These are phyloP conservation scores for Erigeron canadensis DNA, from an alignment of 129 eudicot genomes.

Conservation along the genomic window DNA sequence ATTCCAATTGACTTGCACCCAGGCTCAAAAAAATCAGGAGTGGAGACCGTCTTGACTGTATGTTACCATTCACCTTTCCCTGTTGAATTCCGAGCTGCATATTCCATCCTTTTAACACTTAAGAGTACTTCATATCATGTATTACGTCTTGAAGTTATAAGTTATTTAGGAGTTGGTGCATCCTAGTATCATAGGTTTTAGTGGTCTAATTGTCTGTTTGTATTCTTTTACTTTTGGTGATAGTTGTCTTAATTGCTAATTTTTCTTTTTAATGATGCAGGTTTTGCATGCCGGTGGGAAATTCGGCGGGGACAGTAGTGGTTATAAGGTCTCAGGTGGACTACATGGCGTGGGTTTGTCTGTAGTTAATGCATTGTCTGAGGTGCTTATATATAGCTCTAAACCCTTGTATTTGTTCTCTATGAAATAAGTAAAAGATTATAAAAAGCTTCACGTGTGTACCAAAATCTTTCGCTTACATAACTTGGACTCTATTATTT, in stretches of 20 bases:
- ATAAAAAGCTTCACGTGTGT: not conserved
- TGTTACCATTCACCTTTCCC: slow-evolving; percentile 20
- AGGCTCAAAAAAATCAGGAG: slow-evolving; percentile 76
- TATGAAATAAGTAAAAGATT: not conserved
- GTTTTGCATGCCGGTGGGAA: slow-evolving; percentile 99
- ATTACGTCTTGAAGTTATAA: too few species aligned
- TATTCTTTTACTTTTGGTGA: not conserved
- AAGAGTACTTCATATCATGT: too few species aligned
- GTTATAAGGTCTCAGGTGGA: slow-evolving; percentile 97
- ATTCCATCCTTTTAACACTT: not conserved
- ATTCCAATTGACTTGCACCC: slow-evolving; percentile 93
- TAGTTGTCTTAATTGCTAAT: slow-evolving; percentile 13
- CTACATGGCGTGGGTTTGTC: slow-evolving; percentile 98
- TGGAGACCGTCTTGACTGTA: slow-evolving; percentile 98
- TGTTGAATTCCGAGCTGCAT: slow-evolving; percentile 1
- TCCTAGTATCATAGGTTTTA: not conserved
- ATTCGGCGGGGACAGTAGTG: slow-evolving; percentile 97
- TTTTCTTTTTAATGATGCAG: slow-evolving; percentile 47
- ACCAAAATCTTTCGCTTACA: not conserved
- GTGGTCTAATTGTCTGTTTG: not conserved
- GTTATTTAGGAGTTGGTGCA: not conserved
- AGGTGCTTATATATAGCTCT: slow-evolving; percentile 46
- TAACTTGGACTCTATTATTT: slow-evolving; percentile 6
- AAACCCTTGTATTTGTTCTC: not conserved
- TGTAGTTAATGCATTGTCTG: slow-evolving; percentile 91